phyloP scores from a whole-genome alignment of 208 protist species.

The Leishmania turanica region DNA sequence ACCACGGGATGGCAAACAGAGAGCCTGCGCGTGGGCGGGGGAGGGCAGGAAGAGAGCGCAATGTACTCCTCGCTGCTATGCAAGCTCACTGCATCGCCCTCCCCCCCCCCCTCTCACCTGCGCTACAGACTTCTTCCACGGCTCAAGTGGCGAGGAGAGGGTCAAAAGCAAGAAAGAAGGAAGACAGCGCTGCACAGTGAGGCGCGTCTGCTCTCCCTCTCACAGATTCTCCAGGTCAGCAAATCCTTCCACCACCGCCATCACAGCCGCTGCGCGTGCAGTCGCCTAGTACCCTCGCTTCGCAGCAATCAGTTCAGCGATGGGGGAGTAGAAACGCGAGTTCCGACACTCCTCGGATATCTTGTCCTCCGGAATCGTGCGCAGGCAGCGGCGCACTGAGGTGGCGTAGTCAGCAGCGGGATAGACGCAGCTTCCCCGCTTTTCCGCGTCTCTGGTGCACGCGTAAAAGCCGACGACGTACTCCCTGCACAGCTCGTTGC shows the following conservation, averaged over 20 bases:
- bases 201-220: background rate
- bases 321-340: constrained; percentile 40
- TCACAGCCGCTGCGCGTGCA: background rate
- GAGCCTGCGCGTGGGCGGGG: background rate
- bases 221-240: background rate
- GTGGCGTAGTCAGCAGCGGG: constrained; percentile 29
- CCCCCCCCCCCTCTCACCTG: background rate
- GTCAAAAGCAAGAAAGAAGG: background rate
- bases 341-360: constrained; percentile 32
- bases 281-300: background rate
- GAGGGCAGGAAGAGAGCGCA: background rate
- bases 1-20: background rate
- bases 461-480: constrained; percentile 44
- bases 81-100: background rate
- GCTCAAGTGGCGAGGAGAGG: background rate
- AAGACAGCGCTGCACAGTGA: background rate
- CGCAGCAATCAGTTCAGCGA: constrained; percentile 18
- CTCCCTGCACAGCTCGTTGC: constrained; percentile 26
- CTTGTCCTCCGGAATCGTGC: constrained; percentile 13
- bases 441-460: constrained; percentile 38
- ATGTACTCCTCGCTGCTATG: background rate
- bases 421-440: constrained; percentile 33
- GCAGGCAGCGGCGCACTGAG: constrained; percentile 39
- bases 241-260: background rate
- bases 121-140: background rate